Conservation (phyloP, 1,139 yeast genomes). For the Ogataea hybrid region DNA sequence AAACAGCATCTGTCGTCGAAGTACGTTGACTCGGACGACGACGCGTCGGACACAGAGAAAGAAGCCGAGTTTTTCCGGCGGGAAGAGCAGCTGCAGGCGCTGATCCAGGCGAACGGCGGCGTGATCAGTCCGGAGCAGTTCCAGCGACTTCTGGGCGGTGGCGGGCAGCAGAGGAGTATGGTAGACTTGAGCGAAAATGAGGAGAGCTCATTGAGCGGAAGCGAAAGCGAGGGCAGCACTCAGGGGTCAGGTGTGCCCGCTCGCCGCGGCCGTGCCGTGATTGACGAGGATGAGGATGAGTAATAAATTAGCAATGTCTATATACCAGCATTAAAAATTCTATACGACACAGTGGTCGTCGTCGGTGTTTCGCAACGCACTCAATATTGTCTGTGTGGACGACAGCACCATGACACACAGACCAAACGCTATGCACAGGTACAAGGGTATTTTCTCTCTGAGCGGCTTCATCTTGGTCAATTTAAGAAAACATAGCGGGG, state of each 20-base stretch:
- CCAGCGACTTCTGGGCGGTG: slow-evolving; percentile 19
- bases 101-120: slow-evolving; percentile 33
- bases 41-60: slow-evolving; percentile 60
- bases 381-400: slow-evolving; percentile 65
- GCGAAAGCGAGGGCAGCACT: neutral
- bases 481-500: slow-evolving; percentile 78
- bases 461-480: slow-evolving; percentile 51
- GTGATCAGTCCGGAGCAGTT: slow-evolving; percentile 32
- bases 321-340: neutral
- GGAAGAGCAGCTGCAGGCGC: slow-evolving; percentile 52
- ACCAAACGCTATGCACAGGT: slow-evolving; percentile 70
- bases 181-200: slow-evolving; percentile 14
- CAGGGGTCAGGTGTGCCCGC: neutral
- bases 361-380: slow-evolving; percentile 41
- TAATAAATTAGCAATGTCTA: neutral
- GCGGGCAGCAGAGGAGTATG: neutral
- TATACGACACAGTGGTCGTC: slow-evolving; percentile 41
- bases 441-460: slow-evolving; percentile 50
- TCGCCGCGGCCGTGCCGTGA: slow-evolving; percentile 3
- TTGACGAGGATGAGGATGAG: slow-evolving; percentile 19
- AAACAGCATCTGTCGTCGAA: slow-evolving; percentile 44
- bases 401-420: slow-evolving; percentile 73
- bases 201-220: neutral
- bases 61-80: slow-evolving; percentile 54
- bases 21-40: slow-evolving; percentile 62